Evolutionary conservation across 176 grass and related monocot species (phyloP).

Genomic region (Otatea glauca): DNA sequence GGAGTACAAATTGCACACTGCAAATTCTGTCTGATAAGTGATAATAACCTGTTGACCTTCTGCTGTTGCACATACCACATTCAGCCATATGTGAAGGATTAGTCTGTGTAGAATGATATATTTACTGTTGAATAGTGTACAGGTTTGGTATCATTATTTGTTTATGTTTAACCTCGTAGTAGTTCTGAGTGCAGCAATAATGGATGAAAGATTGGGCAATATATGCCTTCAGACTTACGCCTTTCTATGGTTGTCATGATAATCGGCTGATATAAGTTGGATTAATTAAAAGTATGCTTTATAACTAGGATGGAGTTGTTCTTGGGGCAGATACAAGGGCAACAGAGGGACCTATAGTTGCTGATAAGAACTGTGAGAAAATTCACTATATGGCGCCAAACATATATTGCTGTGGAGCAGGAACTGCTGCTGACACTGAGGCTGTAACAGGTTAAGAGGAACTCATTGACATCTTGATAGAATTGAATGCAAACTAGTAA

Average conservation of each 20-base stretch:
- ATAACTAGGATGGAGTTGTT: constrained; percentile 89
- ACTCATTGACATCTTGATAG: background rate
- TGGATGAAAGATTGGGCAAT: background rate
- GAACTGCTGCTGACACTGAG: constrained; percentile 89
- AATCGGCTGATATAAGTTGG: constrained; percentile 3
- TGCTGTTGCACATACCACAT: background rate
- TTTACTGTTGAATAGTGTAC: constrained; percentile 17
- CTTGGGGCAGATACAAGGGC: constrained; percentile 94
- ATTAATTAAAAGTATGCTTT: constrained; percentile 20
- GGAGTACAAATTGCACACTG: background rate
- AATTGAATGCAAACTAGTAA: too few species aligned
- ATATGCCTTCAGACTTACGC: background rate
- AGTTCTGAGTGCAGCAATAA: constrained; percentile 5
- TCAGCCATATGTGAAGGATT: background rate
- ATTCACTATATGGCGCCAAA: constrained; percentile 95
- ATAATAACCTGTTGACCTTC: background rate
- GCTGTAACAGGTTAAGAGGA: constrained; percentile 70
- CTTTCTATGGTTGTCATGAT: constrained; percentile 22
- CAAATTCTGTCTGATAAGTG: background rate
- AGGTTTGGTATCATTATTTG: constrained; percentile 12
- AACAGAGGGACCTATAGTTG: constrained; percentile 95
- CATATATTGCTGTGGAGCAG: constrained; percentile 93
- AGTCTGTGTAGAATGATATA: background rate
- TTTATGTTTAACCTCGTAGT: background rate
- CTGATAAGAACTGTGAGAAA: constrained; percentile 96